phyloP scores from a whole-genome alignment of 2,329 filamentous ascomycete genomes.

The Monilinia polystroma region DNA sequence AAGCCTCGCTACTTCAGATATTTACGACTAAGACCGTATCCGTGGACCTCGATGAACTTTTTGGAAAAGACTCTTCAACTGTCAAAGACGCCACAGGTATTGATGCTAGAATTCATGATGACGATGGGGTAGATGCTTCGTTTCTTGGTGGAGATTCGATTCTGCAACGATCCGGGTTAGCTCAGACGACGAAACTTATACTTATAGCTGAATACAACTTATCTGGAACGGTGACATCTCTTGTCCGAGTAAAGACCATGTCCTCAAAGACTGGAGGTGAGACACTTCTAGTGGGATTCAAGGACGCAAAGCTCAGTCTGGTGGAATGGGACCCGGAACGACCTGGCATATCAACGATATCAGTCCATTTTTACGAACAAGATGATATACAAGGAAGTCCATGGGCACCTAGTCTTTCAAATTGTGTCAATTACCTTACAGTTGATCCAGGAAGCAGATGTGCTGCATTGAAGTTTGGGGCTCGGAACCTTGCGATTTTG shows the following conservation, averaged over 20 bases:
- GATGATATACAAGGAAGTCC: conserved; percentile 82
- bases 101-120: conserved; percentile 53
- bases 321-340: conserved; percentile 89
- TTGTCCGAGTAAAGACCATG: conserved; percentile 73
- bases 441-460: conserved; percentile 92
- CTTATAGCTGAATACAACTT: conserved; percentile 82
- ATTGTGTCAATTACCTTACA: conserved; percentile 77
- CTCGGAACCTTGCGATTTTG: conserved; percentile 85
- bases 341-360: conserved; percentile 78
- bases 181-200: conserved; percentile 72
- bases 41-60: conserved; percentile 51
- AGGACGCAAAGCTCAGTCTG: conserved; percentile 89
- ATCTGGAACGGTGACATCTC: conserved; percentile 78
- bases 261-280: conserved; percentile 78
- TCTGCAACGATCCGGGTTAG: conserved; percentile 60
- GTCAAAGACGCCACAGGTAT: conserved; percentile 49
- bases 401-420: conserved; percentile 73
- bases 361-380: conserved; percentile 97
- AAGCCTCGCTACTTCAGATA: conserved; percentile 89
- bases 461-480: conserved; percentile 89
- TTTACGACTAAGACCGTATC: conserved; percentile 71
- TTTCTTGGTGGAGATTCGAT: conserved; percentile 64
- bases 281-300: conserved; percentile 77
- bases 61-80: conserved; percentile 33
- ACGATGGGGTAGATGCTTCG: conserved; percentile 64